phyloP scores from a whole-genome alignment of 805 yeast genomes.

The Pichia exigua region DNA sequence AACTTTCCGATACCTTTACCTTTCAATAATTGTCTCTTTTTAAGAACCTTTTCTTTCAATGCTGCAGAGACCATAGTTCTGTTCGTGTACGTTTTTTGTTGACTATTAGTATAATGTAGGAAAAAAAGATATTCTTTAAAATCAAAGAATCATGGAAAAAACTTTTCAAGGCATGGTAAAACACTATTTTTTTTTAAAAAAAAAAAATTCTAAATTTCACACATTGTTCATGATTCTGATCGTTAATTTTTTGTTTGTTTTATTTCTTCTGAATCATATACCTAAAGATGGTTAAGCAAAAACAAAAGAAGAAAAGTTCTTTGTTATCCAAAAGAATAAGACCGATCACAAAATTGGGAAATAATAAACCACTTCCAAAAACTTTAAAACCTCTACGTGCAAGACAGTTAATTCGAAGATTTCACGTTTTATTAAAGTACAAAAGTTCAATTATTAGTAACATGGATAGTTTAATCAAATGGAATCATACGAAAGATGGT shows the following conservation, averaged over 20 bases:
- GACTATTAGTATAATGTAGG: not conserved
- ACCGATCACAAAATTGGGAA: not conserved
- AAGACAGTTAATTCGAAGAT: constrained; percentile 67
- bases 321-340: not conserved
- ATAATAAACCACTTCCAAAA: constrained; percentile 26
- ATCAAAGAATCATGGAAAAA: not conserved
- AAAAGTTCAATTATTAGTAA: constrained; percentile 32
- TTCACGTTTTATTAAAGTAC: constrained; percentile 62
- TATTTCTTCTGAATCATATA: too few species aligned
- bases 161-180: constrained; percentile 2
- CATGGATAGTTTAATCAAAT: not conserved
- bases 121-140: not conserved
- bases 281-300: constrained; percentile 1
- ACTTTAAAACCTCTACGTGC: constrained; percentile 62
- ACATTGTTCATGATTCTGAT: not conserved
- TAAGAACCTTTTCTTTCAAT: constrained; percentile 11
- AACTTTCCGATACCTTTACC: constrained; percentile 5
- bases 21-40: constrained; percentile 11
- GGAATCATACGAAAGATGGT: not conserved
- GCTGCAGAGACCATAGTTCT: constrained; percentile 15
- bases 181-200: not conserved
- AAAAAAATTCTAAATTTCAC: not conserved
- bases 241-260: not conserved
- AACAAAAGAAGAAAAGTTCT: constrained; percentile 20
- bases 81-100: not conserved